Evolutionary conservation across 805 yeast species (phyloP).

Genomic region (Candida boidinii): DNA sequence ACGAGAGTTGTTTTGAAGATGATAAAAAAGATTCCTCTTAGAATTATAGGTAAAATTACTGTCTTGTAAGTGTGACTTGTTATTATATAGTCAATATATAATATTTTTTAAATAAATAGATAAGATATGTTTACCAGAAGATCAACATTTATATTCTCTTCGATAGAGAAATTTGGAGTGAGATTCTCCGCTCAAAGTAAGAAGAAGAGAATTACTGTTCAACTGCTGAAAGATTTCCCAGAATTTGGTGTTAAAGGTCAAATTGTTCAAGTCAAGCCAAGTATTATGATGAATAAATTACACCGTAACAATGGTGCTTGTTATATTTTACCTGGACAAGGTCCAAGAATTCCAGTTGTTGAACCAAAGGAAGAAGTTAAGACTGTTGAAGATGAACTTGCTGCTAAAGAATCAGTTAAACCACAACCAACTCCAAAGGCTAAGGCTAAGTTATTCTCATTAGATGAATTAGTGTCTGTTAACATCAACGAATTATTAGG

Average conservation of each 20-base stretch:
- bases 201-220: conserved; percentile 58
- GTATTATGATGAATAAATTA: conserved; percentile 72
- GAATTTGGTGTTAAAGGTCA: conserved; percentile 65
- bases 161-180: conserved; percentile 19
- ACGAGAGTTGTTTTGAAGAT: too few species aligned
- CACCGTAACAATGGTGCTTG: conserved; percentile 69
- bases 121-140: conserved; percentile 17
- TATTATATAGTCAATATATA: too few species aligned
- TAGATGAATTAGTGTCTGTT: conserved; percentile 19
- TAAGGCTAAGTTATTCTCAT: conserved; percentile 9
- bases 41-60: too few species aligned
- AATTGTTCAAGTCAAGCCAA: conserved; percentile 66
- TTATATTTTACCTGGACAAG: conserved; percentile 40
- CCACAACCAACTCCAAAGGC: not conserved
- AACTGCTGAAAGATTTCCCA: conserved; percentile 61
- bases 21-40: too few species aligned
- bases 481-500: conserved; percentile 14
- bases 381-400: conserved; percentile 1
- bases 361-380: conserved; percentile 7
- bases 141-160: conserved; percentile 5
- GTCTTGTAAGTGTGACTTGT: too few species aligned
- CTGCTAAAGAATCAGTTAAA: conserved; percentile 1
- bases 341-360: conserved; percentile 25
- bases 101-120: too few species aligned
- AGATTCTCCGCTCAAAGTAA: conserved; percentile 40